Percentiles rank a stretch among this genome's conserved stretches.
phyloP scores from a whole-genome alignment of 2,329 filamentous ascomycete species.

The Aspergillus pseudonomiae region DNA sequence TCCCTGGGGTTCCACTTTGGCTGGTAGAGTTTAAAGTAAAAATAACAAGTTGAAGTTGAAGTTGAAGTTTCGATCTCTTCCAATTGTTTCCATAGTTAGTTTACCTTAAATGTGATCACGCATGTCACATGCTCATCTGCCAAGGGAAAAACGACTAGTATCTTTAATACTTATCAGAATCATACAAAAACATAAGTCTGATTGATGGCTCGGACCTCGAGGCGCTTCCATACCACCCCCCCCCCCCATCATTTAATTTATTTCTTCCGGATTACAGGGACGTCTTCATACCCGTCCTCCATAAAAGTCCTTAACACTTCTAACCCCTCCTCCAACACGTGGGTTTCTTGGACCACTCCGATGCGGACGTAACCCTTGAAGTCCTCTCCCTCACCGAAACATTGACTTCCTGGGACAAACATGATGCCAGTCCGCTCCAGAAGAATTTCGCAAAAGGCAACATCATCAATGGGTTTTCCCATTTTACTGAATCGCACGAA shows the following conservation, averaged over 20 bases:
- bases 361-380: slow-evolving; percentile 75
- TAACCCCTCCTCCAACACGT: slow-evolving; percentile 66
- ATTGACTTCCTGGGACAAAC: slow-evolving; percentile 70
- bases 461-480: slow-evolving; percentile 67
- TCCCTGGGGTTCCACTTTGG: not conserved
- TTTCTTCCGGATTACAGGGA: slow-evolving; percentile 62
- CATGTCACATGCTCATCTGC: too few relatives aligned
- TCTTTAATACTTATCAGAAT: too few relatives aligned
- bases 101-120: too few relatives aligned
- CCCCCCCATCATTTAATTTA: slow-evolving; percentile 53
- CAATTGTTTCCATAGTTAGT: too few relatives aligned
- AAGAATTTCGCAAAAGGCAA: slow-evolving; percentile 67
- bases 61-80: too few relatives aligned
- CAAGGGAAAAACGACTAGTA: too few relatives aligned
- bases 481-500: slow-evolving; percentile 68
- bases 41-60: not conserved
- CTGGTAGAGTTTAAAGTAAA: not conserved
- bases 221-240: slow-evolving; percentile 43
- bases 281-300: slow-evolving; percentile 55
- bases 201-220: not conserved
- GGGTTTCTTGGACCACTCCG: slow-evolving; percentile 72
- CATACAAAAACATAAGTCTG: too few relatives aligned
- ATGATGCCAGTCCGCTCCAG: slow-evolving; percentile 69
- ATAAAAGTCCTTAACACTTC: slow-evolving; percentile 56
- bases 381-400: slow-evolving; percentile 67